Percentiles rank a stretch among this genome's conserved stretches.
These are phyloP conservation scores for Deinandra increscens DNA, from an alignment of 129 eudicot species.

Conservation along the genomic window DNA sequence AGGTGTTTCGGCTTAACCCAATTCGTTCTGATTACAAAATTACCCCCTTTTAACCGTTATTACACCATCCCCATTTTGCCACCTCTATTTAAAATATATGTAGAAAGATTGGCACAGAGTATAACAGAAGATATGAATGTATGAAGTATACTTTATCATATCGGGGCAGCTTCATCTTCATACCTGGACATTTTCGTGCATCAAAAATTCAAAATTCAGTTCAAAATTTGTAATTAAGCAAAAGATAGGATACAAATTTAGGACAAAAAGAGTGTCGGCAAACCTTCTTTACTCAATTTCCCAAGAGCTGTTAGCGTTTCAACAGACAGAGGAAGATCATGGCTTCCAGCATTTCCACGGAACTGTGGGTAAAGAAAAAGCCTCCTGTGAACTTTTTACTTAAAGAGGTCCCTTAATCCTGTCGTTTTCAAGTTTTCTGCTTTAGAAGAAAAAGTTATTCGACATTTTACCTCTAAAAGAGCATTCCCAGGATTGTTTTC, in stretches of 20 bases:
- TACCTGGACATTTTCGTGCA: conserved; percentile 46
- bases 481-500: conserved; percentile 75
- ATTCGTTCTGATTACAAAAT: not conserved
- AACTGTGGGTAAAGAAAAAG: conserved; percentile 49
- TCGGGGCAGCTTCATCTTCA: conserved; percentile 90
- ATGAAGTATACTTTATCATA: conserved; percentile 61
- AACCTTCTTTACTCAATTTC: conserved; percentile 80
- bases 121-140: not conserved
- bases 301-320: conserved; percentile 74
- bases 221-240: conserved; percentile 9
- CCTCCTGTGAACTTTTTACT: conserved; percentile 26
- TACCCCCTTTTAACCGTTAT: not conserved
- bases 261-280: conserved; percentile 14
- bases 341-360: conserved; percentile 99
- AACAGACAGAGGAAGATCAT: conserved; percentile 79
- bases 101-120: not conserved
- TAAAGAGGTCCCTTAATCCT: conserved; percentile 13
- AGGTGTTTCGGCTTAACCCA: not conserved
- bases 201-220: conserved; percentile 24
- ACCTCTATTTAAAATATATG: conserved; percentile 18
- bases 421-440: not conserved
- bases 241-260: not conserved
- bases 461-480: conserved; percentile 72
- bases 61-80: not conserved
- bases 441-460: not conserved